Percentiles rank a stretch among this genome's conserved stretches.
phyloP scores from a whole-genome alignment of 306 rosid genomes.

The Spatholobus suberectus region DNA sequence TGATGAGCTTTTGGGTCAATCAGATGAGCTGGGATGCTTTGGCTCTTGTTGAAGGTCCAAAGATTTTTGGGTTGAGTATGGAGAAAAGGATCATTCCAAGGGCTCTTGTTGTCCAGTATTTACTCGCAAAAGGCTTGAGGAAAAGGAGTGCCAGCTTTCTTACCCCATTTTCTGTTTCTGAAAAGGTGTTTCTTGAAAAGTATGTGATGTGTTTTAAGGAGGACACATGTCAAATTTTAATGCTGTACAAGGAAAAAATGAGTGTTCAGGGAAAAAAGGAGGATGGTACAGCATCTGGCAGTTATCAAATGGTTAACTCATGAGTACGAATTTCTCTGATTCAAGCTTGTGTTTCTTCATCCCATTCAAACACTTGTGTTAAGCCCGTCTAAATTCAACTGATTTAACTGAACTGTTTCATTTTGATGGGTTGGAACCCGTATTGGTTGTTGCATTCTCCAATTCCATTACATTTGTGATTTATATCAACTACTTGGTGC shows the following conservation, averaged over 20 bases:
- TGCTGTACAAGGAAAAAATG: constrained; percentile 38
- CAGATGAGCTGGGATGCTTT: background rate
- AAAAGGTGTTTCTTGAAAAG: constrained; percentile 33
- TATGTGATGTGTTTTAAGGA: constrained; percentile 35
- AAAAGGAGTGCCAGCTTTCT: background rate
- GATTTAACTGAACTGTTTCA: background rate
- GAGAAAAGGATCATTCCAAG: constrained; percentile 58
- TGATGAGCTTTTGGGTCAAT: no score
- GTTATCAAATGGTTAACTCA: background rate
- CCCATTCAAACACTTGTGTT: background rate
- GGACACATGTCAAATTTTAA: constrained; percentile 18
- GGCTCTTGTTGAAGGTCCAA: background rate
- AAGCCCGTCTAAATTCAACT: background rate
- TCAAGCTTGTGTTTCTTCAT: background rate
- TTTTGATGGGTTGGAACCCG: background rate
- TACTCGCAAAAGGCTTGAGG: constrained; percentile 47
- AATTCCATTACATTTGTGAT: no score
- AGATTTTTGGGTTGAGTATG: constrained; percentile 35
- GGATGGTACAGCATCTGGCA: background rate
- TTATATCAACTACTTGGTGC: background rate
- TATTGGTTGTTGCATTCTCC: background rate
- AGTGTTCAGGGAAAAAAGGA: background rate
- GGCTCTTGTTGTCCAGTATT: constrained; percentile 38
- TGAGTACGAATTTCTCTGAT: background rate
- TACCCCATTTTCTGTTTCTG: background rate